Evolutionary conservation across 805 yeast species (phyloP).

Genomic region (Diddensiella transvaalensis): DNA sequence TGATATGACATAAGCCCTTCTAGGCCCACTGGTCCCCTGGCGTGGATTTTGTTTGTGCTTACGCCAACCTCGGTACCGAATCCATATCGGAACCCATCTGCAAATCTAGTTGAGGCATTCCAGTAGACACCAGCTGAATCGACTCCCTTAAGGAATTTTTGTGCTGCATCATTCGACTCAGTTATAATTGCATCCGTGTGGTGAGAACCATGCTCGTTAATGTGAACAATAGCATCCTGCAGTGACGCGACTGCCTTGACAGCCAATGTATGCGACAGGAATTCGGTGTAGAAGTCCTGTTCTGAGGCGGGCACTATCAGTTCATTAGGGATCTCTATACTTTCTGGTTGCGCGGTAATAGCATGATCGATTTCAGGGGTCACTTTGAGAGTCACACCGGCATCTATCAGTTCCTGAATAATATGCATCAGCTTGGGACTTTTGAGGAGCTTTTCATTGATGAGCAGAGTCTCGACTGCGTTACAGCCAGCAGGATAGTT

Average conservation of each 20-base stretch:
- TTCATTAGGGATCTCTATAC: conserved; percentile 7
- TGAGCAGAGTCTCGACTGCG: conserved; percentile 83
- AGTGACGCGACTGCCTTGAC: conserved; percentile 58
- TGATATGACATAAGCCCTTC: conserved; percentile 97
- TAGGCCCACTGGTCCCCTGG: conserved; percentile 97
- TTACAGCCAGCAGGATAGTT: conserved; percentile 99
- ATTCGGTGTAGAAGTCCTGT: conserved; percentile 79
- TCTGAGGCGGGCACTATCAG: conserved; percentile 45
- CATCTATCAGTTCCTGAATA: conserved; percentile 44
- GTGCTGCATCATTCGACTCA: conserved; percentile 65
- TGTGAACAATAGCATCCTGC: conserved; percentile 76
- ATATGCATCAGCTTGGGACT: conserved; percentile 23
- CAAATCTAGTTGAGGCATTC: conserved; percentile 96
- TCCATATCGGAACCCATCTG: conserved; percentile 98
- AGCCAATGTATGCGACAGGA: conserved; percentile 77
- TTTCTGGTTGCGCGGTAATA: conserved; percentile 18
- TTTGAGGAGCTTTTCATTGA: conserved; percentile 41
- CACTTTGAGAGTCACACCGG: conserved; percentile 72
- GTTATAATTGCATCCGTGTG: conserved; percentile 95
- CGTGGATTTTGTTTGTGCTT: conserved; percentile 93
- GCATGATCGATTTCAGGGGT: conserved; percentile 44
- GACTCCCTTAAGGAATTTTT: conserved; percentile 72
- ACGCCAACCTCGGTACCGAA: conserved; percentile 99
- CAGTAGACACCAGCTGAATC: conserved; percentile 97
- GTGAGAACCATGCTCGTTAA: conserved; percentile 87